Base-by-base conservation (phyloP, 2,329 filamentous ascomycete genomes). In the Arthroderma sp. region DNA sequence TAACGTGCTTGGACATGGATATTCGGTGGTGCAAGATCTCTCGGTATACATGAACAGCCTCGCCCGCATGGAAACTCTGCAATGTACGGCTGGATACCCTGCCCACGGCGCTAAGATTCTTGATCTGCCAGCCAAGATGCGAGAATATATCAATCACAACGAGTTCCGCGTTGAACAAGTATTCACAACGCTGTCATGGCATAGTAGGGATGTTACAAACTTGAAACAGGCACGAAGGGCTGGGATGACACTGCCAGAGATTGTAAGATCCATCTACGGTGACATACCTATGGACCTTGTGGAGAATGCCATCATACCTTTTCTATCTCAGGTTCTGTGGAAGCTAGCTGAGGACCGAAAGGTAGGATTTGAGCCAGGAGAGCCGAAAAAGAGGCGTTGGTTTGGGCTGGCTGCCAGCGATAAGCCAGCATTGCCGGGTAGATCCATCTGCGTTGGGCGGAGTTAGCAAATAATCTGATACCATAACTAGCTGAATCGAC, bases 81-180 rank as follows among this genome's bases (percentile, higher is more conserved):
- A 87, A 1, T 78, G 19, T 64, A 55, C 0, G 60, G 76, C 81
- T 52, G 88, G 84, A 2, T 97, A 95, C 68, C 91, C 93, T 0
- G 91, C 87, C 2, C 93, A 98, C 66, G 93, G 93, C 0, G 79
- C 84, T 0, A 81, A 91, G 2, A 77, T 96, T 19, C 79, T 83
- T 35, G 79, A 91, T 60, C 88, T 87, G 0, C 80, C 77, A 17
- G 75, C 73, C 25, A 91, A 83, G 67, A 85, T 97, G 8, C 19
- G 23, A 9, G 41, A 47, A 15, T 47, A 47, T 13, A 47, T 47
- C 1, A 21, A 47, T 11, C 41, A 47, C 23, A 47, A 21, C 3
- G 41, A 47, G 9, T 19, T 19, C 19, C 21, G 41, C 1, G 41
- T 23, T 19, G 11, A 21, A 15, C 21, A 23, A 19, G 23, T 47